Base-by-base conservation (phyloP, 139 green algal genomes). In the Chlorella sorokiniana region DNA sequence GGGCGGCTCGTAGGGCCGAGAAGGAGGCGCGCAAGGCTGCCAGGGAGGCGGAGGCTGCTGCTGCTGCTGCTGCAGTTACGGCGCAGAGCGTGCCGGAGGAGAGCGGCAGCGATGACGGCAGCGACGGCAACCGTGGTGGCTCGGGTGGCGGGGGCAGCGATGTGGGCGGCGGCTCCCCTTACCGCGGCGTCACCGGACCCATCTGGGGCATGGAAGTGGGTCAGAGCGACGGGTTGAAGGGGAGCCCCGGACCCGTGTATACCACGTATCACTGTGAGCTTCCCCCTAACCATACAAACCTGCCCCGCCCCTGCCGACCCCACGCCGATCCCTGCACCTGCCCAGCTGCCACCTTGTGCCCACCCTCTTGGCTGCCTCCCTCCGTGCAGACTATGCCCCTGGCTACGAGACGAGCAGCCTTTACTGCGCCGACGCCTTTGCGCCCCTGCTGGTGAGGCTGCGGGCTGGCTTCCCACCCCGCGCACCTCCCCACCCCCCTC, bases 1-100 rank as follows among this genome's bases (percentile, higher is more conserved):
- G 44, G 63, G 63, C 63, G 63, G n/a, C 23, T 11, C 31, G 1
- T 29, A 35, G 44, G 33, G 63, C 63, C 1, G 35, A 70, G 35
- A 16, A 70, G 63, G 63, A 68, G 61, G 27, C n/a, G 61, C n/a
- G 61, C 61, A 68, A 68, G 61, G 61, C 61, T n/a, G n/a, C n/a
- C n/a, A n/a, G n/a, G n/a, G n/a, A 63, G 54, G 54, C n/a, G 54
- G 22, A 63, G 20, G 11, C 10, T 3, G 54, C 54, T 33, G 54
- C 54, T n/a, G n/a, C n/a, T n/a, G n/a, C n/a, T n/a, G n/a, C n/a
- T n/a, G 25, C 62, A 1, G 9, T 9, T 31, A 29, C 31, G 27
- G 35, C 16, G 62, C 6, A 11, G 33, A 27, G 31, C n/a, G 31
- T 5, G 22, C 14, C 5, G 41, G 62, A 40, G 29, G 61, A 9